Percentiles rank a stretch among this genome's conserved stretches.
Evolutionary conservation across 2,329 filamentous ascomycete species (phyloP).

Genomic region (Alternaria gaisen): DNA sequence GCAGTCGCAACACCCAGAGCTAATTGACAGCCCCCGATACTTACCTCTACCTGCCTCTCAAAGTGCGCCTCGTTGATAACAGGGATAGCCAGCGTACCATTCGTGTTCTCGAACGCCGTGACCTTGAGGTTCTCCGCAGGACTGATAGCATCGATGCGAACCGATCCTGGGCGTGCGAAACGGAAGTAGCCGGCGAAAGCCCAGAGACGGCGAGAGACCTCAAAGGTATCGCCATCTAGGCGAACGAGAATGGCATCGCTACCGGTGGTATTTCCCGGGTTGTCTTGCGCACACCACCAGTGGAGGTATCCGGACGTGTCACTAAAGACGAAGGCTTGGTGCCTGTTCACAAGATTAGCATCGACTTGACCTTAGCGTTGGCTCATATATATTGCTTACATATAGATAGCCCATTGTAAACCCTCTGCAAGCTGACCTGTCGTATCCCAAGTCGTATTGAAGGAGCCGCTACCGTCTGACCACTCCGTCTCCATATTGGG

Average conservation of each 20-base stretch:
- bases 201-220: conserved; percentile 47
- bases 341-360: no score
- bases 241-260: conserved; percentile 26
- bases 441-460: conserved; percentile 55
- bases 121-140: no score
- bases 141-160: conserved; percentile 38
- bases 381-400: no score
- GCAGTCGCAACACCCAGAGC: neutral
- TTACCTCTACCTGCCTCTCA: conserved; percentile 14
- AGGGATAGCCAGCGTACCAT: conserved; percentile 32
- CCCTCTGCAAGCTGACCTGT: conserved; percentile 37
- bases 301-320: conserved; percentile 59
- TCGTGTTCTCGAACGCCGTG: no score
- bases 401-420: no score
- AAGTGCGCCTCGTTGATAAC: conserved; percentile 41
- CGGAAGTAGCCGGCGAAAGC: conserved; percentile 50
- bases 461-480: conserved; percentile 52
- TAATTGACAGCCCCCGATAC: neutral
- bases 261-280: conserved; percentile 37
- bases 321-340: conserved; percentile 12
- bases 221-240: conserved; percentile 37
- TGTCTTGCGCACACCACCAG: conserved; percentile 56
- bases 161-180: conserved; percentile 49
- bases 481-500: conserved; percentile 62
- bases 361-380: no score